Conservation (phyloP, 2,329 filamentous ascomycete genomes). For the Penicillium sp. region DNA sequence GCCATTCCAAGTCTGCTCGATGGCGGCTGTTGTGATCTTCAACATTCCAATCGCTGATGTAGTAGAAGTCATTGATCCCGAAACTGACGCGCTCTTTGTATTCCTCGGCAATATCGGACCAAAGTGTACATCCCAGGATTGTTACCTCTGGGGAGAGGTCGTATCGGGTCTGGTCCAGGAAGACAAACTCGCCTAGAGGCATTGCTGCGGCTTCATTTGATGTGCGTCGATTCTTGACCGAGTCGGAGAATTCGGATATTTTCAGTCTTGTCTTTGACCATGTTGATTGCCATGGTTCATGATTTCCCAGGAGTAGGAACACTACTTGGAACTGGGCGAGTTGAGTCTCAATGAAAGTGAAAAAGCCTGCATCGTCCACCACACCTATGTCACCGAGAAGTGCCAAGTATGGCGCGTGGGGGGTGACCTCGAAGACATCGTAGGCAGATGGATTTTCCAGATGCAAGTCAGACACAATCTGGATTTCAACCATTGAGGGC, state of each 20-base stretch:
- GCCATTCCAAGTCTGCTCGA: slow-evolving; percentile 44
- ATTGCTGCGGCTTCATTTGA: slow-evolving; percentile 3
- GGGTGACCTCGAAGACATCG: slow-evolving; percentile 56
- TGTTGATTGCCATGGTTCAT: slow-evolving; percentile 58
- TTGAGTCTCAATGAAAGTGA: slow-evolving; percentile 57
- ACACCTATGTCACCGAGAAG: slow-evolving; percentile 65
- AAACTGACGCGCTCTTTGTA: slow-evolving; percentile 48
- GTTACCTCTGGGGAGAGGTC: slow-evolving; percentile 46
- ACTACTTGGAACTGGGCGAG: slow-evolving; percentile 57
- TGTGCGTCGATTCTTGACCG: slow-evolving; percentile 25
- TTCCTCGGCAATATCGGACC: slow-evolving; percentile 54
- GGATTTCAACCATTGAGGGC: slow-evolving; percentile 34
- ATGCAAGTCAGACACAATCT: slow-evolving; percentile 66
- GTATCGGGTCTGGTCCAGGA: slow-evolving; percentile 50
- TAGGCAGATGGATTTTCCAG: slow-evolving; percentile 59
- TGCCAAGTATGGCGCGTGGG: slow-evolving; percentile 58
- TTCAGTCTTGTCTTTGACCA: slow-evolving; percentile 35
- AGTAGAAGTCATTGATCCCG: slow-evolving; percentile 60
- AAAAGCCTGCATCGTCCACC: slow-evolving; percentile 51
- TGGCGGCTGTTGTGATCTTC: slow-evolving; percentile 41
- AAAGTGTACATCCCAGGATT: slow-evolving; percentile 58
- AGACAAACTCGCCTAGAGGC: slow-evolving; percentile 45
- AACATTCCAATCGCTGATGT: slow-evolving; percentile 48
- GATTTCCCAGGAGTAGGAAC: slow-evolving; percentile 62
- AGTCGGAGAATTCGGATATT: slow-evolving; percentile 34